Evolutionary conservation across 2,329 filamentous ascomycete species (phyloP), one percentile per base, ranked within the genome.

Genomic region (Madurella fahalii): DNA sequence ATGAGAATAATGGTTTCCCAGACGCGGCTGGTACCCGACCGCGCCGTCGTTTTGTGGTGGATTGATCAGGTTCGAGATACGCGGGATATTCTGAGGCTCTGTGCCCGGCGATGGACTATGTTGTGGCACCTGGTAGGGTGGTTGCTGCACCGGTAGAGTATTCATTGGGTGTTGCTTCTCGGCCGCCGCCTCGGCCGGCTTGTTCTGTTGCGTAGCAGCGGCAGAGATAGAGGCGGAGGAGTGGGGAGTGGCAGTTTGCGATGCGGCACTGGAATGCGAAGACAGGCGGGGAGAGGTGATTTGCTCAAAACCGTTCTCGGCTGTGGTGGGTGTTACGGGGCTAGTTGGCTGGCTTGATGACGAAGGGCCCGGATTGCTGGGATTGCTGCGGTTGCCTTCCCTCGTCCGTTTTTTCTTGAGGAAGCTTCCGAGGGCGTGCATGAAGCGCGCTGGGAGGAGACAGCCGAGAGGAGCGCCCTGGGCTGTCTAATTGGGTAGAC

Each of bases 361-460:
- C 68, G 85, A 83, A 65, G 80, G 81, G 71, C 89, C 85, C 70
- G 83, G 79, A 70, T 85, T 83, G 34, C 34, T 37, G 11, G 34
- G 34, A 37, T 37, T 37, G 9, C 34, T 37, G 34, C 34, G 34
- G 11, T 37, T 37, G 69, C 85, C 88, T 78, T 96, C 91, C 84
- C 91, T 95, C 77, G 91, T 95, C 83, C 91, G 87, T 83, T 95
- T 96, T 84, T 96, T 97, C 83, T 96, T 96, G 71, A 97, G 84
- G 71, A 96, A 91, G 74, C 90, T 52, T 17, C 37, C 52, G 53
- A 60, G 57, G 18, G 58, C 50, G 42, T 56, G 94, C 94, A 99
- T 97, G 59, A 68, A 66, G 62, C 53, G 66, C 63, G 65, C 47
- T 53, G 40, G 20, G 32, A 46, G 43, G 42, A 50, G 56, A 59